Conservation (phyloP, 2,329 filamentous ascomycete genomes). For the Sporothrix variecibatus region DNA sequence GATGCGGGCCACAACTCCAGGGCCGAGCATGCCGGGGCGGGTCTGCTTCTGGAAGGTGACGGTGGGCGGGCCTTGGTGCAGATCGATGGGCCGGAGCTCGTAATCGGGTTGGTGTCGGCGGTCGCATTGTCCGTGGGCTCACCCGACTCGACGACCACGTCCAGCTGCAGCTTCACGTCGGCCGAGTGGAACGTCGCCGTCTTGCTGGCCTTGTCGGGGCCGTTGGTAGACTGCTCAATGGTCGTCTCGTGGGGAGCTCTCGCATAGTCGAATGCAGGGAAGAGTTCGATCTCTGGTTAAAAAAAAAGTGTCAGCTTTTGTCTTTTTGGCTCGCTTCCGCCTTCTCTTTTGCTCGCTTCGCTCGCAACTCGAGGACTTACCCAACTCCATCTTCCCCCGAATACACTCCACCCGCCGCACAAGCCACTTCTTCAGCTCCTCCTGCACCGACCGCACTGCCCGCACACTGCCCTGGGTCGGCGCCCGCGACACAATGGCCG, state of each 20-base stretch:
- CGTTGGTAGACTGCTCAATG: slow-evolving; percentile 49
- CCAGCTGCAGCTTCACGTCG: slow-evolving; percentile 63
- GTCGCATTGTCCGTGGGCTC: background rate
- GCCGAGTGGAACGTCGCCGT: slow-evolving; percentile 64
- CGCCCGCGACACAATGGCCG: slow-evolving; percentile 51
- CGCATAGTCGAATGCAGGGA: slow-evolving; percentile 73
- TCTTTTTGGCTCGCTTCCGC: background rate
- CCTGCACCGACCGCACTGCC: slow-evolving; percentile 55
- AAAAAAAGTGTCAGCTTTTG: background rate
- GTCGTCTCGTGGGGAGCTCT: slow-evolving; percentile 62
- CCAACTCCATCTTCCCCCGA: slow-evolving; percentile 64
- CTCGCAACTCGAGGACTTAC: slow-evolving; percentile 37
- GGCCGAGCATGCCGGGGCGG: slow-evolving; percentile 56
- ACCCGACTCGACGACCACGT: slow-evolving; percentile 62
- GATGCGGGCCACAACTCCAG: slow-evolving; percentile 64
- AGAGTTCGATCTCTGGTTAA: slow-evolving; percentile 63
- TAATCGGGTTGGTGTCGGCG: background rate
- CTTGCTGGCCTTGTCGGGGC: slow-evolving; percentile 51
- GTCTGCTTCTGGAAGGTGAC: slow-evolving; percentile 58
- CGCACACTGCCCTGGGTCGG: slow-evolving; percentile 55
- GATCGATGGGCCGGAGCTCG: background rate
- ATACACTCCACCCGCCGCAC: slow-evolving; percentile 73
- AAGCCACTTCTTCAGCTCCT: slow-evolving; percentile 70
- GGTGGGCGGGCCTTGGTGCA: slow-evolving; percentile 45
- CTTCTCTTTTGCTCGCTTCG: background rate